phyloP scores from a whole-genome alignment of 2,329 filamentous ascomycete species.

The Mollisia scopiformis region DNA sequence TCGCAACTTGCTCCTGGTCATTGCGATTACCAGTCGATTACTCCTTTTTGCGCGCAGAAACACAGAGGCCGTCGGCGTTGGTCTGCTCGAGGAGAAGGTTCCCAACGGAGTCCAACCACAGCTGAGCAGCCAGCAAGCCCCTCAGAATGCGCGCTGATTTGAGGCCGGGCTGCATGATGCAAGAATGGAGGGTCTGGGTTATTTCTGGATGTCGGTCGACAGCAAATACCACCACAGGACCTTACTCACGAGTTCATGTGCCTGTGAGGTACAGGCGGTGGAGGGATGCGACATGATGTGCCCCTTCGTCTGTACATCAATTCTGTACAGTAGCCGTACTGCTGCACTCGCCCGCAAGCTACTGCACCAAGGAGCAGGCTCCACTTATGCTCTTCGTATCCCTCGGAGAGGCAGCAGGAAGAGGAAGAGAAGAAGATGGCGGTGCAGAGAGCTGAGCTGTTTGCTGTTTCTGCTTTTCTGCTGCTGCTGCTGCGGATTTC shows the following conservation, averaged over 20 bases:
- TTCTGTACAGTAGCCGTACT: not conserved
- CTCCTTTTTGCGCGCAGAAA: not conserved
- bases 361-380: not conserved
- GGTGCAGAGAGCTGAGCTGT: not conserved
- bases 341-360: not conserved
- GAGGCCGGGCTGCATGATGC: not conserved
- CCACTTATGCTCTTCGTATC: not conserved
- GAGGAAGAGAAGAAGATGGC: not conserved
- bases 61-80: not conserved
- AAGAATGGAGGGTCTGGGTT: conserved; percentile 1
- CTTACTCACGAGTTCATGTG: conserved; percentile 1
- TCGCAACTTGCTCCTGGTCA: no score
- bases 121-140: not conserved
- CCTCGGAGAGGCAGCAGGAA: not conserved
- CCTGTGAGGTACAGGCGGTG: not conserved
- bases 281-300: no score
- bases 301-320: not conserved
- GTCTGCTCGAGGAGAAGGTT: not conserved
- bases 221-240: no score
- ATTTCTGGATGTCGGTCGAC: no score
- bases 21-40: not conserved
- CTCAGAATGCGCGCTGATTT: not conserved
- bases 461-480: no score
- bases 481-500: not conserved
- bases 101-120: not conserved